Percentiles rank a stretch among this genome's conserved stretches.
phyloP scores from a whole-genome alignment of 192 early-diverging fungal genomes.

The Chytriomyces sp. region DNA sequence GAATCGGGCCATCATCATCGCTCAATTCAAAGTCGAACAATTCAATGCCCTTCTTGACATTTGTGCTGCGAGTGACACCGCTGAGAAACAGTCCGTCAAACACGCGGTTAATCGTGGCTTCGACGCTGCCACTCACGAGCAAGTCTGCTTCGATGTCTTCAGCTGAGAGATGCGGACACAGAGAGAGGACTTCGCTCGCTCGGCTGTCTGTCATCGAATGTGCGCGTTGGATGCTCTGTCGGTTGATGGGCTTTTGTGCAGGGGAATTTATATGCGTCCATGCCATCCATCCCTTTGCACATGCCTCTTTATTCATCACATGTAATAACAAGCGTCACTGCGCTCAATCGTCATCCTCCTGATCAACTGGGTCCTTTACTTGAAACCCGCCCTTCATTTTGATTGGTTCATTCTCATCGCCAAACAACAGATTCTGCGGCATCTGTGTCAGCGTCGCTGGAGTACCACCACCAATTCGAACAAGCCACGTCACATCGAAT shows the following conservation, averaged over 20 bases:
- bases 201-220: too few species aligned
- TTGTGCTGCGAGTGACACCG: background rate
- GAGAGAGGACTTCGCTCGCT: background rate
- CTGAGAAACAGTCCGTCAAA: conserved; percentile 33
- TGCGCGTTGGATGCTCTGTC: too few species aligned
- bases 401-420: conserved; percentile 41
- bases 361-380: background rate
- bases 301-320: too few species aligned
- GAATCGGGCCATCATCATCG: too few species aligned
- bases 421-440: conserved; percentile 49
- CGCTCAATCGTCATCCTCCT: background rate
- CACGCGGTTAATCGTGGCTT: conserved; percentile 32
- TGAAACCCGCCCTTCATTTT: conserved; percentile 17
- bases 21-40: too few species aligned
- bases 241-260: too few species aligned
- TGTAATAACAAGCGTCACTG: background rate
- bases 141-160: conserved; percentile 1
- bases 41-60: too few species aligned
- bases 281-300: too few species aligned
- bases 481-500: conserved; percentile 60
- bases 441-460: conserved; percentile 30
- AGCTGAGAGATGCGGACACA: background rate
- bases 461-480: background rate
- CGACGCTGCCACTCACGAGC: background rate
- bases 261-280: too few species aligned